These are phyloP conservation scores for Taxawa tesnikishii DNA, from an alignment of 2,329 filamentous ascomycete species.

Conservation along the genomic window DNA sequence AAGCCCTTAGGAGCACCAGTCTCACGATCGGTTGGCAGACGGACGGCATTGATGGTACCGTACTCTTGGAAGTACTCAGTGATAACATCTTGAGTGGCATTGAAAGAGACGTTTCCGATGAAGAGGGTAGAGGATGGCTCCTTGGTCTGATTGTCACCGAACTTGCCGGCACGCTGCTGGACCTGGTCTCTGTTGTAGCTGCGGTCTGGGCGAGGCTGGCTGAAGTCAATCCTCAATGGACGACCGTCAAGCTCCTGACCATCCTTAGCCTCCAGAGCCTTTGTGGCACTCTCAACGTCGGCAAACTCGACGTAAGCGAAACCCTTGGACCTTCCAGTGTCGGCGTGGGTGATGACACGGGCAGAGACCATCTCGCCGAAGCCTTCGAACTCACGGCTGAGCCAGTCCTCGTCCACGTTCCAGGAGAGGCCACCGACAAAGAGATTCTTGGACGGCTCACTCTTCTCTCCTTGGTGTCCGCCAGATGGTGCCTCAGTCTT, in stretches of 20 bases:
- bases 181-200: slow-evolving; percentile 39
- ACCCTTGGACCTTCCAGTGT: slow-evolving; percentile 69
- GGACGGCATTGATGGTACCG: slow-evolving; percentile 62
- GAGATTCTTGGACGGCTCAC: slow-evolving; percentile 50
- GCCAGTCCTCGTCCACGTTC: slow-evolving; percentile 75
- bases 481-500: slow-evolving; percentile 41
- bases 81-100: slow-evolving; percentile 64
- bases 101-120: slow-evolving; percentile 82
- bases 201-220: slow-evolving; percentile 50
- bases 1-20: slow-evolving; percentile 81
- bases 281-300: slow-evolving; percentile 52
- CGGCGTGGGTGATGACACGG: slow-evolving; percentile 74
- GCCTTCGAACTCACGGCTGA: slow-evolving; percentile 68
- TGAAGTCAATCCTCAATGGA: slow-evolving; percentile 66
- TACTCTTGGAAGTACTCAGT: slow-evolving; percentile 61
- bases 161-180: slow-evolving; percentile 50
- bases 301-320: slow-evolving; percentile 90
- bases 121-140: slow-evolving; percentile 78
- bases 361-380: slow-evolving; percentile 61
- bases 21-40: slow-evolving; percentile 80
- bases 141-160: slow-evolving; percentile 62
- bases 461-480: slow-evolving; percentile 23
- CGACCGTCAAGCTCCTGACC: slow-evolving; percentile 64
- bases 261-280: slow-evolving; percentile 64
- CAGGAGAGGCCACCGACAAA: slow-evolving; percentile 87